These are phyloP conservation scores for Scolecobasidium constrictum DNA, from an alignment of 2,329 filamentous ascomycete species.

Conservation along the genomic window DNA sequence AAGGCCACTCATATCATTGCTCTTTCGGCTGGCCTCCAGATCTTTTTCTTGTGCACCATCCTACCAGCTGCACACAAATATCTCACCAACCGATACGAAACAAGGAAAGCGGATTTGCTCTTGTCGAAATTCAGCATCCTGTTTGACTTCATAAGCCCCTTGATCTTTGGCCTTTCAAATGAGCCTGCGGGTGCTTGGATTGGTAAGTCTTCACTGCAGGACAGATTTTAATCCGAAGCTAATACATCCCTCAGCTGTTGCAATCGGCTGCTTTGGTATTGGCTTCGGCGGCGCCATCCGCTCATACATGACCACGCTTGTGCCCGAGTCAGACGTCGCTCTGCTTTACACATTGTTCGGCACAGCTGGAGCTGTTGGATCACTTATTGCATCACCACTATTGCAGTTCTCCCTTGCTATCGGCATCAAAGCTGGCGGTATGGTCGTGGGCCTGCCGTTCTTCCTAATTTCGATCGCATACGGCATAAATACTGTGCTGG, in stretches of 20 bases:
- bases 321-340: slow-evolving; percentile 2
- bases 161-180: not conserved
- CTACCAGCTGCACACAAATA: not conserved
- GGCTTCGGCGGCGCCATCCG: slow-evolving; percentile 2
- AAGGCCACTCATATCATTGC: slow-evolving; percentile 1
- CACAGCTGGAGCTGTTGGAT: not conserved
- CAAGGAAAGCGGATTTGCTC: slow-evolving; percentile 2
- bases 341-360: slow-evolving; percentile 7
- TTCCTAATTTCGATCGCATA: slow-evolving; percentile 2
- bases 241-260: not conserved
- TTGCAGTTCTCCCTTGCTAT: not conserved
- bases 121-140: not conserved
- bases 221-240: not conserved
- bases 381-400: not conserved
- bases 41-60: not conserved
- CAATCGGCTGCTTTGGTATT: not conserved
- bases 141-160: not conserved
- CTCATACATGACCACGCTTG: slow-evolving; percentile 1
- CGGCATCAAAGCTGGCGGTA: not conserved
- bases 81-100: slow-evolving; percentile 3
- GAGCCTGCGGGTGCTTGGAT: not conserved
- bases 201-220: not conserved
- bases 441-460: slow-evolving; percentile 3
- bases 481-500: not conserved
- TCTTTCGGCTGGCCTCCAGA: not conserved